Evolutionary conservation across 495 filamentous ascomycete species (phyloP).

Genomic region (Poronia punctata): DNA sequence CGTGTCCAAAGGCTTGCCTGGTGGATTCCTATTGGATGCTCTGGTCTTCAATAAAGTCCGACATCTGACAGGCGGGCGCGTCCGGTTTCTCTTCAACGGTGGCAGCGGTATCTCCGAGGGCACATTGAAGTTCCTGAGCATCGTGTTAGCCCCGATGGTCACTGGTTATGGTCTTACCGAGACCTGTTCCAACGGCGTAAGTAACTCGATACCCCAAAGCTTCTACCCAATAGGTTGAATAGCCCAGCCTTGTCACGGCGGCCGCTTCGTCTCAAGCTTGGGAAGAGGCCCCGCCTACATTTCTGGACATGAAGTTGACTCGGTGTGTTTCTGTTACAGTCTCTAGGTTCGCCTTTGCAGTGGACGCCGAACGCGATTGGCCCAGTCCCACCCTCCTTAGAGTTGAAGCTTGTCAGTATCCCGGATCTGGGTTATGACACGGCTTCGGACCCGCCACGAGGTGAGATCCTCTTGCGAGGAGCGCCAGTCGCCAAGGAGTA

Average conservation of each 20-base stretch:
- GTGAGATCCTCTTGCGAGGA: slow-evolving; percentile 77
- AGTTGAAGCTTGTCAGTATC: slow-evolving; percentile 69
- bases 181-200: slow-evolving; percentile 62
- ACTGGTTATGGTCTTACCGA: slow-evolving; percentile 91
- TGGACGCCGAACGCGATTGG: slow-evolving; percentile 70
- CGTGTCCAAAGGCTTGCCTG: slow-evolving; percentile 56
- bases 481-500: slow-evolving; percentile 65
- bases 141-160: slow-evolving; percentile 65
- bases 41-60: slow-evolving; percentile 73
- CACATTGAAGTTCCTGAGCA: slow-evolving; percentile 71
- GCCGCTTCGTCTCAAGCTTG: no score
- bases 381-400: slow-evolving; percentile 51
- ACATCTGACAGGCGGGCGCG: slow-evolving; percentile 63
- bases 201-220: no score
- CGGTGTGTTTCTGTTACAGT: no score
- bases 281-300: no score
- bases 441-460: slow-evolving; percentile 71
- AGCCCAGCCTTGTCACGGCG: no score
- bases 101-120: slow-evolving; percentile 74
- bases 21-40: slow-evolving; percentile 65
- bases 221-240: no score
- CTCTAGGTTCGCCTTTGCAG: slow-evolving; percentile 59
- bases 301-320: background rate
- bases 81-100: slow-evolving; percentile 68
- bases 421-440: slow-evolving; percentile 83